These are phyloP conservation scores for Scorias spongiosa DNA, from an alignment of 2,329 filamentous ascomycete species.

Conservation along the genomic window DNA sequence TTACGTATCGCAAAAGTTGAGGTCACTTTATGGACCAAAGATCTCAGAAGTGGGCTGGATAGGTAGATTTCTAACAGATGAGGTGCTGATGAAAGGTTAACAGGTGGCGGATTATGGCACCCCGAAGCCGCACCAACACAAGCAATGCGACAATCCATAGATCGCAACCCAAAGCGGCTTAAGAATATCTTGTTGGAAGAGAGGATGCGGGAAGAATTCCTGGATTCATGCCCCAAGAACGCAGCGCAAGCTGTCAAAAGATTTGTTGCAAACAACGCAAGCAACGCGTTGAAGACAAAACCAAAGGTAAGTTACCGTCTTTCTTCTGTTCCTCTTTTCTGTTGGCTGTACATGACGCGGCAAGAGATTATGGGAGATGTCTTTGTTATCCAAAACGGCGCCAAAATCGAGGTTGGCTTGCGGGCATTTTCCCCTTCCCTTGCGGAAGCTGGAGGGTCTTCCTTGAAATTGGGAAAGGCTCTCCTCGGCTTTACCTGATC, in stretches of 20 bases:
- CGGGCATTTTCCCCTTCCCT: no score
- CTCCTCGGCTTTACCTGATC: no score
- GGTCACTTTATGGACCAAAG: no score
- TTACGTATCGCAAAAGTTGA: no score
- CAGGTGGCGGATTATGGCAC: conserved; percentile 68
- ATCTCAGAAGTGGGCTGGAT: no score
- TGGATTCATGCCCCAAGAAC: conserved; percentile 40
- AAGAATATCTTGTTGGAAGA: conserved; percentile 50
- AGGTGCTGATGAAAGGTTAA: background rate
- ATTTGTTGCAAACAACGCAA: conserved; percentile 53
- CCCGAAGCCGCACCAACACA: conserved; percentile 53
- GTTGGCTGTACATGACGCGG: background rate
- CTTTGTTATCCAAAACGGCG: background rate
- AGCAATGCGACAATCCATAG: conserved; percentile 57
- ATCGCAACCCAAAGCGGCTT: conserved; percentile 54
- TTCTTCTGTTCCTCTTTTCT: background rate
- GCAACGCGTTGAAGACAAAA: conserved; percentile 66
- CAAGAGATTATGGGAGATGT: no score
- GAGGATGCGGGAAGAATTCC: conserved; percentile 48
- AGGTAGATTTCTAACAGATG: background rate
- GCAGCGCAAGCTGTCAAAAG: conserved; percentile 49
- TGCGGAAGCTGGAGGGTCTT: no score
- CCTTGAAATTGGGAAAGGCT: no score
- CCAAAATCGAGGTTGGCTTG: background rate
- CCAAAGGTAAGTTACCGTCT: conserved; percentile 51